A percentile compares a stretch with the other conserved stretches of the same genome.
phyloP scores from a whole-genome alignment of 2,329 filamentous ascomycete species.

The Aaosphaeria pasadenensis region DNA sequence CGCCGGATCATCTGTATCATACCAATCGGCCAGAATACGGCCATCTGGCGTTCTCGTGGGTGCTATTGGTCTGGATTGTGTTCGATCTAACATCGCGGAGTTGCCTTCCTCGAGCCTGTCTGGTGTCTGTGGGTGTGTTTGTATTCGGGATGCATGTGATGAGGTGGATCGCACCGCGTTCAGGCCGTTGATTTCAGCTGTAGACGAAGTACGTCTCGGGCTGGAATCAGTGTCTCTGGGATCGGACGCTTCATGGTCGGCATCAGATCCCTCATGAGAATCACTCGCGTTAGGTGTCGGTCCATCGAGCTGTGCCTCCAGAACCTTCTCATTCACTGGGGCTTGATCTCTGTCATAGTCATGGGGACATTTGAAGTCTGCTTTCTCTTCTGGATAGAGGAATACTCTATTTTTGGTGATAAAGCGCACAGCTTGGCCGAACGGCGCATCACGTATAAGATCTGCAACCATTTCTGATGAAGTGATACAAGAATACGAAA shows the following conservation, averaged over 20 bases:
- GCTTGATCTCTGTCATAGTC: constrained; percentile 3
- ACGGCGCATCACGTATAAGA: constrained; percentile 42
- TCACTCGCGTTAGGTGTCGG: no score
- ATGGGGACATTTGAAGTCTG: constrained; percentile 14
- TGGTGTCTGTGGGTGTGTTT: constrained; percentile 15
- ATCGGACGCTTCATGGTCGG: not conserved
- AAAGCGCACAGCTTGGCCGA: constrained; percentile 47
- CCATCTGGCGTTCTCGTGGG: constrained; percentile 11
- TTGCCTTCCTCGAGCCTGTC: constrained; percentile 41
- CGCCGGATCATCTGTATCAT: constrained; percentile 25
- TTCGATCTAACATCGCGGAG: constrained; percentile 22
- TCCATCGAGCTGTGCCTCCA: no score
- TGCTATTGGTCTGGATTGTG: constrained; percentile 16
- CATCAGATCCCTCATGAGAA: not conserved
- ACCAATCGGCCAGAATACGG: constrained; percentile 3
- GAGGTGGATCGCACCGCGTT: no score
- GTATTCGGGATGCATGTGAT: constrained; percentile 1
- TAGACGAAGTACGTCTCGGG: not conserved
- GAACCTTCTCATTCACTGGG: not conserved
- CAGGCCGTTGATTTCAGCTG: no score
- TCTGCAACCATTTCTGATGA: no score
- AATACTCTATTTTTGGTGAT: constrained; percentile 42
- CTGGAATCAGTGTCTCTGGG: not conserved
- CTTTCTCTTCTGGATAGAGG: constrained; percentile 44
- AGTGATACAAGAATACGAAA: no score